Evolutionary conservation across 164 flowering plant species (phyloP), one percentile per base, ranked within the genome.

Genomic region (Nymphaea colorata): DNA sequence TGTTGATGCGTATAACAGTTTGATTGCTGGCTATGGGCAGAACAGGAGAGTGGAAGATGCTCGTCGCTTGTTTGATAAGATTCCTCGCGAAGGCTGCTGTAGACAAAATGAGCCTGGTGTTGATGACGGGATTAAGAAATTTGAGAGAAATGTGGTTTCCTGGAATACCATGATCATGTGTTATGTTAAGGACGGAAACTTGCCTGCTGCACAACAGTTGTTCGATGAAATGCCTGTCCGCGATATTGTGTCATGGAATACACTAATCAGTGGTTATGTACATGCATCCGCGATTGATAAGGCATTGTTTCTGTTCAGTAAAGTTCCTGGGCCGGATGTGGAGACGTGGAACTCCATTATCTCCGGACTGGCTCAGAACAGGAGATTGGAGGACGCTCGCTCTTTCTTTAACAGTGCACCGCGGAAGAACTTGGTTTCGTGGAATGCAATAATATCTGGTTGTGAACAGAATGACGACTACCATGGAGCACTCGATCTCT

Each of bases 161-260:
- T 72, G 74, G 74, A 67, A 72, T 72, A 45, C 74, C 3, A 72
- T 72, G 70, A 72, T 72, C 41, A 72, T 72, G 74, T 62, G 67
- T 55, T 64, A 72, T 63, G 70, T 67, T 14, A 72, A 67, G 44
- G 74, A 45, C 64, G 74, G 74, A 4, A 18, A 72, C 44, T 41
- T 43, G 16, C 6, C n/a, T 53, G 41, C 70, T 18, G 74, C 74
- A 16, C 66, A 60, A 6, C 15, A 63, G 4, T 43, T 72, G 11
- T 72, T 72, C 16, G 59, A 72, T 57, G 70, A 72, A 18, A 72
- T 72, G 74, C 74, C 74, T 10, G 62, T 53, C 12, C 51, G 70
- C 62, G 74, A 72, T 67, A 5, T 25, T 8, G 59, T 72, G 44
- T 72, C 74, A 7, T 71, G 74, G 74, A 72, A 72, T 47, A 72